These are phyloP conservation scores for Verticillium nonalfalfae DNA, from an alignment of 2,329 filamentous ascomycete genomes.

Conservation along the genomic window DNA sequence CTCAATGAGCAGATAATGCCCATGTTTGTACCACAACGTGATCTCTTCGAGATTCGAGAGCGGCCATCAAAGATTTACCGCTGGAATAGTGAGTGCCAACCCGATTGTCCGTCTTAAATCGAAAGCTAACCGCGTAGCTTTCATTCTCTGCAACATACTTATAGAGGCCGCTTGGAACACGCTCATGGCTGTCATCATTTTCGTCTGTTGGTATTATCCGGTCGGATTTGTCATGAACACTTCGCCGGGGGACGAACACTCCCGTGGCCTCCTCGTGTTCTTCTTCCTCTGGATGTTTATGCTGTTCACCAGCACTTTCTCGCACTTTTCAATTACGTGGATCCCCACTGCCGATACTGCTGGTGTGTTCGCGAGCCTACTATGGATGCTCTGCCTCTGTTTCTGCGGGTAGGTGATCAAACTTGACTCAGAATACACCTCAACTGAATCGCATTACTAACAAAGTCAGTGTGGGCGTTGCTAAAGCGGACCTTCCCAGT, in stretches of 20 bases:
- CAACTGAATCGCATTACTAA: not conserved
- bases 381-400: conserved; percentile 54
- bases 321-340: conserved; percentile 57
- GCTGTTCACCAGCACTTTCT: conserved; percentile 61
- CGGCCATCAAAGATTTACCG: conserved; percentile 57
- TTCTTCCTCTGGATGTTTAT: conserved; percentile 60
- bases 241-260: conserved; percentile 21
- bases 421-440: not conserved
- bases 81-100: not conserved
- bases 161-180: conserved; percentile 68
- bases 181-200: conserved; percentile 56
- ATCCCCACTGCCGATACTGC: conserved; percentile 60
- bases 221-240: conserved; percentile 58
- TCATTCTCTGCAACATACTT: conserved; percentile 58
- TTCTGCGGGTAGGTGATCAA: not conserved
- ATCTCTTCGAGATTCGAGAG: conserved; percentile 62
- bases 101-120: not conserved
- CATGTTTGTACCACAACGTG: conserved; percentile 60
- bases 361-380: conserved; percentile 59
- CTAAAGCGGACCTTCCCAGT: conserved; percentile 47
- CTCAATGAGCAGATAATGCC: conserved; percentile 60
- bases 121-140: not conserved
- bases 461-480: conserved; percentile 49
- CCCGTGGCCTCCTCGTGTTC: conserved; percentile 60
- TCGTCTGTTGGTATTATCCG: conserved; percentile 64